Percentiles rank a stretch among this genome's conserved stretches.
phyloP scores from a whole-genome alignment of 306 rosid species.

The Bauhinia variegata region DNA sequence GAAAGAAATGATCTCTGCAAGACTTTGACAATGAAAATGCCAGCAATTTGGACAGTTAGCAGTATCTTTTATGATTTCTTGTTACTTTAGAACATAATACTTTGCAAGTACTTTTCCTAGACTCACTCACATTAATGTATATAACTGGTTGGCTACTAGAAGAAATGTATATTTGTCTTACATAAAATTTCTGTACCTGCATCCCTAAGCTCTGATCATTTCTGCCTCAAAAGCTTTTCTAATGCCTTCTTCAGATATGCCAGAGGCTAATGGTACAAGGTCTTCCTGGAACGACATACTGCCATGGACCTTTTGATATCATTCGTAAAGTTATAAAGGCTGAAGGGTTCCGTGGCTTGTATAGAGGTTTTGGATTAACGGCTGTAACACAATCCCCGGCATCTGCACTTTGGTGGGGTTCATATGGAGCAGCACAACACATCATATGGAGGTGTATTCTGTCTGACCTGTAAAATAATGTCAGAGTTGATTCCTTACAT shows the following conservation, averaged over 20 bases:
- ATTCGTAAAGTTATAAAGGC: slow-evolving; percentile 55
- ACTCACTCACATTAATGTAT: background rate
- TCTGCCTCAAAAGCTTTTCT: background rate
- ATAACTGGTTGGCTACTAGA: background rate
- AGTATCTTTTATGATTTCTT: background rate
- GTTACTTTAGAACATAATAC: background rate
- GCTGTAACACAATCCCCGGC: slow-evolving; percentile 80
- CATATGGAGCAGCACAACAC: slow-evolving; percentile 87
- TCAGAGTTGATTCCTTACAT: no score
- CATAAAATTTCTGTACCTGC: no score
- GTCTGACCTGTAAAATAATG: background rate
- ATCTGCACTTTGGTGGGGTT: slow-evolving; percentile 96
- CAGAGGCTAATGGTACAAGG: slow-evolving; percentile 95
- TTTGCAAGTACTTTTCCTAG: background rate
- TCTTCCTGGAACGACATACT: slow-evolving; percentile 68
- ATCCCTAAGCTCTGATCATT: background rate
- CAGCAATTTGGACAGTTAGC: background rate
- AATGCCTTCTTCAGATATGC: slow-evolving; percentile 52
- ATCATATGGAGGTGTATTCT: slow-evolving; percentile 74
- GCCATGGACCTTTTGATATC: slow-evolving; percentile 68
- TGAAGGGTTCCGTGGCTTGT: slow-evolving; percentile 82
- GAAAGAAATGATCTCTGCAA: background rate
- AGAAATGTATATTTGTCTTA: no score
- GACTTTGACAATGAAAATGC: slow-evolving; percentile 1
- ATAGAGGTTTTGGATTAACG: slow-evolving; percentile 83